Evolutionary conservation across 1,284 basidiomycete genomes (phyloP).

Genomic region (Limonomyces culmigenus): DNA sequence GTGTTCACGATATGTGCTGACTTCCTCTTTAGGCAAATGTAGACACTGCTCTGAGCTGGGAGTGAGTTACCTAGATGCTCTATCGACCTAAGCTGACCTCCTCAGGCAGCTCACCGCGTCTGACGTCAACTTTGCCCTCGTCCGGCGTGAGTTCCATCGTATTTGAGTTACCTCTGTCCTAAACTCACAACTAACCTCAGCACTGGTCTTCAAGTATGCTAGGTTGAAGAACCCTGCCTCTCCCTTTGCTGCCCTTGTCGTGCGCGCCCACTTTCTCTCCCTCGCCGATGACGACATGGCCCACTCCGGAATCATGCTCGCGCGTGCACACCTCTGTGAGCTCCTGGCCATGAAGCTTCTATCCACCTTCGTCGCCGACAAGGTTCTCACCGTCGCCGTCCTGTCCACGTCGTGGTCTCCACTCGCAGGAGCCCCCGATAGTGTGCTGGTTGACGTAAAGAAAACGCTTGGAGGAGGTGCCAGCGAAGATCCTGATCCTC

Average conservation of each 20-base stretch:
- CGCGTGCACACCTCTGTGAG: constrained; percentile 69
- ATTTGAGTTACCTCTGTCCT: neutral
- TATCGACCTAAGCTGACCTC: too few relatives aligned
- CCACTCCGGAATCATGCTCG: constrained; percentile 50
- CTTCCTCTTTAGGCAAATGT: constrained; percentile 6
- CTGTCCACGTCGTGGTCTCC: constrained; percentile 71
- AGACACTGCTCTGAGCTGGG: constrained; percentile 74
- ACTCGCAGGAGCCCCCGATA: constrained; percentile 57
- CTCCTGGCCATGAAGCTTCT: constrained; percentile 78
- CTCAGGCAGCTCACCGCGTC: constrained; percentile 61
- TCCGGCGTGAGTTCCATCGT: constrained; percentile 36
- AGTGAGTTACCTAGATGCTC: constrained; percentile 25
- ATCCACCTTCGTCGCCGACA: constrained; percentile 50
- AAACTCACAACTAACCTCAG: neutral
- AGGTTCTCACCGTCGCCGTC: constrained; percentile 58
- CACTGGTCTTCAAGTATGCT: constrained; percentile 61
- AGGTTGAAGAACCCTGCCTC: constrained; percentile 54
- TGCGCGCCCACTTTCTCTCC: constrained; percentile 34
- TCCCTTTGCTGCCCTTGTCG: constrained; percentile 60
- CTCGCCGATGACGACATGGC: constrained; percentile 50
- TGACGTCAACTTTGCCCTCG: constrained; percentile 70
- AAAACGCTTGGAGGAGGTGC: constrained; percentile 35
- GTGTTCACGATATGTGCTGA: neutral
- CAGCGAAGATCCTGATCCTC: constrained; percentile 36
- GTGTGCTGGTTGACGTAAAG: constrained; percentile 48